Conservation (phyloP, 257 asterid genomes). For the Nicotiana noctiflora region DNA sequence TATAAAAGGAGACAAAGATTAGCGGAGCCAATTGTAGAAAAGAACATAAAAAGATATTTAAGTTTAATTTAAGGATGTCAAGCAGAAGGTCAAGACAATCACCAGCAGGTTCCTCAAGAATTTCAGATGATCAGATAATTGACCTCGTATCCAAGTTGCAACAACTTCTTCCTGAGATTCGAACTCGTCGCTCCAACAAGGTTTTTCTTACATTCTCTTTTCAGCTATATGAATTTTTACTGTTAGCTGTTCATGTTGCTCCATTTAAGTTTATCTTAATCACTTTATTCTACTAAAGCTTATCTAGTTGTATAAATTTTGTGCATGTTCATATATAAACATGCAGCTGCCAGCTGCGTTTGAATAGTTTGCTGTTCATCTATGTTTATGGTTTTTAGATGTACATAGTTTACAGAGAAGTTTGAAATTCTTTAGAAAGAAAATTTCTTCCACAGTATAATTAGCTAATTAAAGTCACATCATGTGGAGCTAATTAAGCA, state of each 20-base stretch:
- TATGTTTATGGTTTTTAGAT: background rate
- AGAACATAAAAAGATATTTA: background rate
- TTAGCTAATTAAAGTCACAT: background rate
- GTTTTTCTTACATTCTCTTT: background rate
- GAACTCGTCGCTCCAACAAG: conserved; percentile 33
- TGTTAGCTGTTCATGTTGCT: too few species aligned
- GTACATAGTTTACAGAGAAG: background rate
- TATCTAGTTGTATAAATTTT: background rate
- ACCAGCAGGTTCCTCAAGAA: conserved; percentile 26
- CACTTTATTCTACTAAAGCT: too few species aligned
- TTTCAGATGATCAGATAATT: conserved; percentile 36
- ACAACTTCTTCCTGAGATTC: conserved; percentile 39
- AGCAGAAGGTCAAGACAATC: conserved; percentile 37
- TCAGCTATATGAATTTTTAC: too few species aligned
- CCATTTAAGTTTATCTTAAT: too few species aligned
- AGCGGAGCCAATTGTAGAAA: background rate
- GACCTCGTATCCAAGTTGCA: conserved; percentile 43
- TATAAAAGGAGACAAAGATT: background rate
- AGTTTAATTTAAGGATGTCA: conserved; percentile 19
- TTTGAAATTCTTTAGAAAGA: background rate
- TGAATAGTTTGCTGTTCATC: background rate
- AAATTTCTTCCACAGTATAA: background rate
- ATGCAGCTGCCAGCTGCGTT: background rate
- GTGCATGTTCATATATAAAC: background rate
- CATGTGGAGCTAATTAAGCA: background rate